Evolutionary conservation across 345 rosid species (phyloP).

Genomic region (Barbarea vulgaris): DNA sequence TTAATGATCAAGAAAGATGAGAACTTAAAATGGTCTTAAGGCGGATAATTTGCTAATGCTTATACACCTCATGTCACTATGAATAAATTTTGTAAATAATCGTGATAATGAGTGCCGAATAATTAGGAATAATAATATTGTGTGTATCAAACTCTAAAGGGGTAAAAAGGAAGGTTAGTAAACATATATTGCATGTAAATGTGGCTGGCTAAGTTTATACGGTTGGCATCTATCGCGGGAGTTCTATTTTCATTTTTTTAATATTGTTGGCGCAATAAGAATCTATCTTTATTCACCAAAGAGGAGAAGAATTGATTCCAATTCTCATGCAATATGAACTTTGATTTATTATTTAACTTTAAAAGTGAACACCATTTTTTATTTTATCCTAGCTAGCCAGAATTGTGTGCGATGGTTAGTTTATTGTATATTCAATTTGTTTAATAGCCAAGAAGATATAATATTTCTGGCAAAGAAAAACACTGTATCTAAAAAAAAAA

Average conservation of each 20-base stretch:
- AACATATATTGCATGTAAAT: conserved; percentile 21
- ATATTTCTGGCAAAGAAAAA: background rate
- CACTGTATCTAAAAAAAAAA: background rate
- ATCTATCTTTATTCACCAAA: conserved; percentile 61
- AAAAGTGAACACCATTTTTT: conserved; percentile 21
- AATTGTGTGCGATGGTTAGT: conserved; percentile 24
- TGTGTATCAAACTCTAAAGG: conserved; percentile 14
- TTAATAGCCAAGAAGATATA: background rate
- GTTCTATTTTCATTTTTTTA: conserved; percentile 36
- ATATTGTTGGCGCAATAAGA: conserved; percentile 45
- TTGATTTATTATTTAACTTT: conserved; percentile 23
- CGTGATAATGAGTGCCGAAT: background rate
- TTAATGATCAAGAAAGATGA: background rate
- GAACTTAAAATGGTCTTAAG: conserved; percentile 6
- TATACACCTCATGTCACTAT: background rate
- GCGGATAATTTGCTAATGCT: background rate
- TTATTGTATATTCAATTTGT: background rate
- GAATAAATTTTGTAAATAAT: background rate
- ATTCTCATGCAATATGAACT: conserved; percentile 44
- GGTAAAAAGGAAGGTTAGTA: conserved; percentile 6
- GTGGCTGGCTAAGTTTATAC: conserved; percentile 32
- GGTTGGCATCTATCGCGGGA: conserved; percentile 49
- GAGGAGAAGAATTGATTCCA: conserved; percentile 85
- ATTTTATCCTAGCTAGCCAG: conserved; percentile 3
- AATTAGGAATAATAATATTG: conserved; percentile 4